These are phyloP conservation scores for Sugiyamaella novakii DNA, from an alignment of 1,139 yeast species.

Conservation along the genomic window DNA sequence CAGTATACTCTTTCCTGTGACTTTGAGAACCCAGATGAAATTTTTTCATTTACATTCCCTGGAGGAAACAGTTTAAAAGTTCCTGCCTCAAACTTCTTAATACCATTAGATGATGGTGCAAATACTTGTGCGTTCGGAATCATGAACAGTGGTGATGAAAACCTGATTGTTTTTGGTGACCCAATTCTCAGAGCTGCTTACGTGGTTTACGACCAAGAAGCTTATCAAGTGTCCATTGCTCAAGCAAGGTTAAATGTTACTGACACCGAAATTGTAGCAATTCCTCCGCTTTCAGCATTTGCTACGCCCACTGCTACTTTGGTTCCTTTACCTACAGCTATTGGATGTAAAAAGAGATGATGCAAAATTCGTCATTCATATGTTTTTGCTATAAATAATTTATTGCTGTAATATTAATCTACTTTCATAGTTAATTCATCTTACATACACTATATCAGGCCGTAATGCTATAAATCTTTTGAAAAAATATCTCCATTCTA, in stretches of 20 bases:
- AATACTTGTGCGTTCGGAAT: conserved; percentile 22
- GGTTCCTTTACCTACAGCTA: conserved; percentile 18
- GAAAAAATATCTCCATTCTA: conserved; percentile 68
- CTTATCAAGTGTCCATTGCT: conserved; percentile 59
- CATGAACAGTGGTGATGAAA: conserved; percentile 17
- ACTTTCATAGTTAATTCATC: background rate
- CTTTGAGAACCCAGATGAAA: conserved; percentile 14
- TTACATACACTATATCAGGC: conserved; percentile 49
- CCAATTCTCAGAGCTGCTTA: conserved; percentile 57
- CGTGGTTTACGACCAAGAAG: conserved; percentile 58
- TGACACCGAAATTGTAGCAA: conserved; percentile 30
- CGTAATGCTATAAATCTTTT: conserved; percentile 55
- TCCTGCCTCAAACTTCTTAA: conserved; percentile 22
- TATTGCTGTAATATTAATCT: background rate
- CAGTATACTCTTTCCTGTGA: conserved; percentile 21
- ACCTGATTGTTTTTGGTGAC: conserved; percentile 50
- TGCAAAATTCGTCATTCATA: background rate
- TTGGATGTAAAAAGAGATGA: conserved; percentile 4
- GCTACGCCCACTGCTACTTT: conserved; percentile 27
- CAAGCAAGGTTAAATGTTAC: conserved; percentile 45
- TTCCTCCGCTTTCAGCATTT: conserved; percentile 19
- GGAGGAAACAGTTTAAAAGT: conserved; percentile 22
- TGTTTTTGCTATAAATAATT: conserved; percentile 10
- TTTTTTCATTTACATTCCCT: conserved; percentile 24
- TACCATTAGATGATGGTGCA: conserved; percentile 20